phyloP scores from a whole-genome alignment of 83 land plant species.

The Isoetes engelmannii region DNA sequence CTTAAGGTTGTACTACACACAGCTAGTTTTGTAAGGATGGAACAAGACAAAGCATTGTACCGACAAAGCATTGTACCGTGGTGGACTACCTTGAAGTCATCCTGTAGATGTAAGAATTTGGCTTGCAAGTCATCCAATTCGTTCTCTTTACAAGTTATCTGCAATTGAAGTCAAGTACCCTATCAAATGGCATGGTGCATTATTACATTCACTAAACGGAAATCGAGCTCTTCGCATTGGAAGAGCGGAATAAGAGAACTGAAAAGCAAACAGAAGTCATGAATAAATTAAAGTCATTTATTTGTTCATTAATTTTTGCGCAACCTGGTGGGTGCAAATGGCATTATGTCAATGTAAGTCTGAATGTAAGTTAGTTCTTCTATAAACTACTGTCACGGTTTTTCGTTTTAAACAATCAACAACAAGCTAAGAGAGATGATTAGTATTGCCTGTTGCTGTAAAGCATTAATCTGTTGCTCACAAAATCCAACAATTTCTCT shows the following conservation, averaged over 20 bases:
- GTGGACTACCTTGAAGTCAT: background rate
- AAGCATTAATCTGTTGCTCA: background rate
- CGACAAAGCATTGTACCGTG: background rate
- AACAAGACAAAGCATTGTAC: background rate
- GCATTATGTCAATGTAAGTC: too few species aligned
- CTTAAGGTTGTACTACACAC: conserved; percentile 1
- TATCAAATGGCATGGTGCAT: too few species aligned
- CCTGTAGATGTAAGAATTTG: background rate
- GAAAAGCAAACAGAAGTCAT: too few species aligned
- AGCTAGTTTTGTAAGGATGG: background rate
- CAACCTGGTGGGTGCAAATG: too few species aligned
- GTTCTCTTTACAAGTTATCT: background rate
- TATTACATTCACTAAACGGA: too few species aligned
- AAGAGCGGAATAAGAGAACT: too few species aligned
- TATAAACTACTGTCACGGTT: too few species aligned
- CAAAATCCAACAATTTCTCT: conserved; percentile 7
- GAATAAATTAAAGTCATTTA: too few species aligned
- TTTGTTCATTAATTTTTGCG: too few species aligned
- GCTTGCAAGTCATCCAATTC: background rate
- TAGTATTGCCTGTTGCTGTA: background rate
- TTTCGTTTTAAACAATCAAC: background rate
- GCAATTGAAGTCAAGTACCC: background rate
- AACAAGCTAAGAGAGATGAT: background rate
- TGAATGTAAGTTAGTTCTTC: too few species aligned
- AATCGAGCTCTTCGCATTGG: too few species aligned